phyloP scores from a whole-genome alignment of 1,284 basidiomycete species.

The Athelia psychrophila region DNA sequence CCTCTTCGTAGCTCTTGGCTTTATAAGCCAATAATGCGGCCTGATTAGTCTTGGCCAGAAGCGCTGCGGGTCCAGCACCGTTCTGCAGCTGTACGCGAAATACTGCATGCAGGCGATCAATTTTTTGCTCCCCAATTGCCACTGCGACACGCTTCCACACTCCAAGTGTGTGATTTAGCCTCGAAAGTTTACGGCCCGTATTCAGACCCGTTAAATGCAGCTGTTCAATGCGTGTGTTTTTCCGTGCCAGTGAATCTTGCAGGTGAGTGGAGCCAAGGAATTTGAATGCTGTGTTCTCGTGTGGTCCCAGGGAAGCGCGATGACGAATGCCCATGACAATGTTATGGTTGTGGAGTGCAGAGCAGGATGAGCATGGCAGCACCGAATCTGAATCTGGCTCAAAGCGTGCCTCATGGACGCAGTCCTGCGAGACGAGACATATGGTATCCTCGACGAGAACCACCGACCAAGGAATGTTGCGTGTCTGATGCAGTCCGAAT shows the following conservation, averaged over 20 bases:
- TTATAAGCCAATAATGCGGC: neutral
- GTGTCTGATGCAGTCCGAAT: neutral
- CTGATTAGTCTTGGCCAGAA: neutral
- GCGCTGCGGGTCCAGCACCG: neutral
- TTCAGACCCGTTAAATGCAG: neutral
- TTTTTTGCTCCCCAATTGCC: neutral
- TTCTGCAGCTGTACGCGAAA: neutral
- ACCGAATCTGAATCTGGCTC: neutral
- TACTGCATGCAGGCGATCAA: neutral
- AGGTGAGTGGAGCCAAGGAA: neutral
- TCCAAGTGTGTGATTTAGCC: neutral
- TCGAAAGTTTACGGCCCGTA: neutral
- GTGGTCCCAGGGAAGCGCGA: neutral
- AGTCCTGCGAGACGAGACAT: neutral
- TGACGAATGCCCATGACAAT: constrained; percentile 1
- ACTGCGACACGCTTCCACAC: neutral
- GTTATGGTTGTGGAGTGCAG: neutral
- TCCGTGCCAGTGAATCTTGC: neutral
- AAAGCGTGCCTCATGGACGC: neutral
- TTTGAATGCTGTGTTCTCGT: neutral
- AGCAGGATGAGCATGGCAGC: neutral
- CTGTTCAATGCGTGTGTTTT: neutral
- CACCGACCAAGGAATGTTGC: neutral
- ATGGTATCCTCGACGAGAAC: neutral
- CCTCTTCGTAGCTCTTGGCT: constrained; percentile 3